A percentile compares a stretch with the other conserved stretches of the same genome.
Evolutionary conservation across 2,329 filamentous ascomycete genomes (phyloP).

Genomic region (Lizonia empirigonia): DNA sequence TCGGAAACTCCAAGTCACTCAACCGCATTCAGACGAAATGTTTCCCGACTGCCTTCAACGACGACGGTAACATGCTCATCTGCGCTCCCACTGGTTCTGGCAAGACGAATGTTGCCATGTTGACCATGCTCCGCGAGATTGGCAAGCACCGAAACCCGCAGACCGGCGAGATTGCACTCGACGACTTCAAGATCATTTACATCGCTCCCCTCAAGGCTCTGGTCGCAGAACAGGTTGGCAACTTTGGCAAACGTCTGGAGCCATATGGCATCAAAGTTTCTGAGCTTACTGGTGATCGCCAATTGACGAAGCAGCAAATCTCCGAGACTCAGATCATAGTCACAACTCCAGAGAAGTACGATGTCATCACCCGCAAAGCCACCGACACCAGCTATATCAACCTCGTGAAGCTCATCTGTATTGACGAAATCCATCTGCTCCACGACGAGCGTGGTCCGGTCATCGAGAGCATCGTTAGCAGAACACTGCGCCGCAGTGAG

Average conservation of each 20-base stretch:
- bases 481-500: slow-evolving; percentile 90
- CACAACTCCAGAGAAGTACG: slow-evolving; percentile 98
- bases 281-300: slow-evolving; percentile 96
- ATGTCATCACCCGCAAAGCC: slow-evolving; percentile 97
- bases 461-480: slow-evolving; percentile 92
- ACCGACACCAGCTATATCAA: slow-evolving; percentile 97
- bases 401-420: slow-evolving; percentile 92
- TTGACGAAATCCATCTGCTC: slow-evolving; percentile 96
- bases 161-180: slow-evolving; percentile 92
- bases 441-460: slow-evolving; percentile 98
- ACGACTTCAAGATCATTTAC: slow-evolving; percentile 98
- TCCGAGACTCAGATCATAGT: slow-evolving; percentile 97
- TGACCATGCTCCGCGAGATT: slow-evolving; percentile 93
- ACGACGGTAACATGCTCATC: slow-evolving; percentile 96
- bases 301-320: slow-evolving; percentile 98
- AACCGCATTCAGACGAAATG: slow-evolving; percentile 97
- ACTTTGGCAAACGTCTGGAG: slow-evolving; percentile 89
- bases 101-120: slow-evolving; percentile 98
- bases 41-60: slow-evolving; percentile 85
- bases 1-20: slow-evolving; percentile 82
- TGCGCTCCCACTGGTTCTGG: slow-evolving; percentile 97
- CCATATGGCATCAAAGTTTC: slow-evolving; percentile 90
- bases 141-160: slow-evolving; percentile 89
- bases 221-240: slow-evolving; percentile 97
- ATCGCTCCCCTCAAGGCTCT: slow-evolving; percentile 95